Evolutionary conservation across 176 grass and related monocot genomes (phyloP).

Genomic region (Miscanthus lutarioriparius): DNA sequence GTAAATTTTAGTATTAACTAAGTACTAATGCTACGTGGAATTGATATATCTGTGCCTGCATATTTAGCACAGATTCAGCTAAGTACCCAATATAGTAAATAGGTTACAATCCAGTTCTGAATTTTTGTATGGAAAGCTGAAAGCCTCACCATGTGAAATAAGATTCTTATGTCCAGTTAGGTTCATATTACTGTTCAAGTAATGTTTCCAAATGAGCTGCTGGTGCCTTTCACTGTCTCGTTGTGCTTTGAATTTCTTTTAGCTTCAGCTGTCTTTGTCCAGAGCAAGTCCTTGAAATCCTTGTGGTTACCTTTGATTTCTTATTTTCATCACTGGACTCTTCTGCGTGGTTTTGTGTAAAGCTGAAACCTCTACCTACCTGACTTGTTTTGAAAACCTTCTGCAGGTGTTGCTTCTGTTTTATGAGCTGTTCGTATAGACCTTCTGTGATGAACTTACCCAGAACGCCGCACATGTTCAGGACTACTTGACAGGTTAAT

Average conservation of each 20-base stretch:
- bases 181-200: slow-evolving; percentile 29
- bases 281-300: not conserved
- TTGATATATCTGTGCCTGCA: no score
- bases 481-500: no score
- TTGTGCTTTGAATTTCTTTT: not conserved
- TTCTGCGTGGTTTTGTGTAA: not conserved
- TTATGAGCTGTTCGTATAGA: not conserved
- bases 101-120: no score
- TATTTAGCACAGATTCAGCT: no score
- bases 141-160: not conserved
- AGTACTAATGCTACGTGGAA: no score
- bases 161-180: slow-evolving; percentile 5
- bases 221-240: slow-evolving; percentile 10
- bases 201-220: slow-evolving; percentile 8
- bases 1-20: no score
- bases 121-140: no score
- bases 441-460: no score
- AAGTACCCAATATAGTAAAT: no score
- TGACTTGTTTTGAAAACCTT: slow-evolving; percentile 25
- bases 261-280: not conserved
- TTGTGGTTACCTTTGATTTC: not conserved
- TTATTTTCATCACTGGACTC: not conserved
- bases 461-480: no score
- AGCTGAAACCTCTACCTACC: not conserved
- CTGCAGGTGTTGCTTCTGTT: not conserved